These are phyloP conservation scores for Waltiozyma sp. DNA, from an alignment of 1,139 yeast species.

Conservation along the genomic window DNA sequence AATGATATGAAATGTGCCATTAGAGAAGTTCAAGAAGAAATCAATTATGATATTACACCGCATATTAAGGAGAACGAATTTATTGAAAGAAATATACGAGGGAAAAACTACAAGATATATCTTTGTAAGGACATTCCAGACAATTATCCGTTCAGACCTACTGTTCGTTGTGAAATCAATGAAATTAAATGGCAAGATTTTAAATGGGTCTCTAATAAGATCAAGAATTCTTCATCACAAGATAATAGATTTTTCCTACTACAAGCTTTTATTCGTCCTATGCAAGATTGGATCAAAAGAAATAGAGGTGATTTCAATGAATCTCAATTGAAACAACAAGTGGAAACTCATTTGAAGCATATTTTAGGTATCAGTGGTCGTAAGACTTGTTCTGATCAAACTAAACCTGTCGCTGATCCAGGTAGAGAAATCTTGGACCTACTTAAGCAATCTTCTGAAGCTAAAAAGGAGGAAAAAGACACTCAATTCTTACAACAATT, in stretches of 20 bases:
- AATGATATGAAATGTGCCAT: constrained; percentile 83
- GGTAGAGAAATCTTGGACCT: constrained; percentile 63
- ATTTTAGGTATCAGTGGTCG: constrained; percentile 41
- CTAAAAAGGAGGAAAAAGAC: constrained; percentile 11
- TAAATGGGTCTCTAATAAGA: constrained; percentile 22
- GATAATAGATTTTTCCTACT: constrained; percentile 47
- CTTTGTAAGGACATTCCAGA: constrained; percentile 74
- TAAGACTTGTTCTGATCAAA: constrained; percentile 6
- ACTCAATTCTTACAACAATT: constrained; percentile 5
- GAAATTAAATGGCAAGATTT: constrained; percentile 56
- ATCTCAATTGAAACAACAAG: constrained; percentile 34
- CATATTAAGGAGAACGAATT: constrained; percentile 59
- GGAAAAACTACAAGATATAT: constrained; percentile 80
- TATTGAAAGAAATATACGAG: constrained; percentile 71
- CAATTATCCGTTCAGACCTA: constrained; percentile 60
- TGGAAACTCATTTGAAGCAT: constrained; percentile 53
- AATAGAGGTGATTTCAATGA: constrained; percentile 44
- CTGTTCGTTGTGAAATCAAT: constrained; percentile 79
- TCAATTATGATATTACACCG: constrained; percentile 77
- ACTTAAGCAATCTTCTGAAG: constrained; percentile 16
- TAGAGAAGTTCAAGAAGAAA: constrained; percentile 92
- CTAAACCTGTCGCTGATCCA: constrained; percentile 37
- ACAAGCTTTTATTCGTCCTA: constrained; percentile 49
- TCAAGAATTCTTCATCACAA: constrained; percentile 21
- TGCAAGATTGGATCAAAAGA: constrained; percentile 44